Conservation (phyloP, 1,284 basidiomycete genomes). For the Gomphus sp. region DNA sequence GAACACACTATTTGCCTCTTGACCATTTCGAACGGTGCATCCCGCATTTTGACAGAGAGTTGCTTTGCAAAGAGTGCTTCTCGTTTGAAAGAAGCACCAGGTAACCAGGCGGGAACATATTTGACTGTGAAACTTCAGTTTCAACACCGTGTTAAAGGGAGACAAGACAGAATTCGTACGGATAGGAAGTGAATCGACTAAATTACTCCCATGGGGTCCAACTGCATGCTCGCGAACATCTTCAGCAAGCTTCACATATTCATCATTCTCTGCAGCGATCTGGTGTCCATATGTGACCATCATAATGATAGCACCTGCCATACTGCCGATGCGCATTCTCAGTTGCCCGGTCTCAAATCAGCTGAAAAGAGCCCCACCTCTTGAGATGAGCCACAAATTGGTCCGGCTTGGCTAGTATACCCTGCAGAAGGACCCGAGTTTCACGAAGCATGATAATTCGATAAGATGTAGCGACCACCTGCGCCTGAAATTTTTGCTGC, state of each 20-base stretch:
- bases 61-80: constrained; percentile 16
- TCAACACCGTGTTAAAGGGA: too few relatives aligned
- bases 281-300: background rate
- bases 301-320: background rate
- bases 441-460: background rate
- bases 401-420: background rate
- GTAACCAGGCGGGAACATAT: constrained; percentile 27
- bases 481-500: background rate
- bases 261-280: background rate
- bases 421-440: background rate
- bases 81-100: constrained; percentile 25
- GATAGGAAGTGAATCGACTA: constrained; percentile 26
- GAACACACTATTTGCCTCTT: constrained; percentile 18
- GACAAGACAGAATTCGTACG: constrained; percentile 12
- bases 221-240: background rate
- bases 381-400: background rate
- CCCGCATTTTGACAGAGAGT: constrained; percentile 16
- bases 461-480: background rate
- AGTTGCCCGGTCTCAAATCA: background rate
- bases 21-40: constrained; percentile 22
- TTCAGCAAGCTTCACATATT: background rate
- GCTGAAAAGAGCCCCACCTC: background rate
- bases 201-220: constrained; percentile 16
- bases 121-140: constrained; percentile 15
- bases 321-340: background rate